Evolutionary conservation across 192 early-diverging fungal species (phyloP).

Genomic region (Coemansia reversa): DNA sequence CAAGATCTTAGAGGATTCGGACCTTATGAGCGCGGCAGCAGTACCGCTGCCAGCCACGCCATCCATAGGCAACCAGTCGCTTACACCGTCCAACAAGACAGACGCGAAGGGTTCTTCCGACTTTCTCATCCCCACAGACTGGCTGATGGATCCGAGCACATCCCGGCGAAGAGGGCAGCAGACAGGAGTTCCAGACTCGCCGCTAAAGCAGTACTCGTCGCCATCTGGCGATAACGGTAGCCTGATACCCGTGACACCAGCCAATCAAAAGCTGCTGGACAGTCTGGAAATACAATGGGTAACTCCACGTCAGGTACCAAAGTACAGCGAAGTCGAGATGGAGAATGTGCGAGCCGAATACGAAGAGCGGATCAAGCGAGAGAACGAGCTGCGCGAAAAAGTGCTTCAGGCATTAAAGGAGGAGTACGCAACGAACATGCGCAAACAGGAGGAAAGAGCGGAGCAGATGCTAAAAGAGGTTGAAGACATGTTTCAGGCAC

Average conservation of each 20-base stretch:
- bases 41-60: conserved; percentile 49
- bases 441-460: conserved; percentile 31
- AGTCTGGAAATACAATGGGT: conserved; percentile 51
- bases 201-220: conserved; percentile 16
- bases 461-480: conserved; percentile 37
- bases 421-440: conserved; percentile 44
- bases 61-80: conserved; percentile 14
- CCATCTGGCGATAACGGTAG: conserved; percentile 6
- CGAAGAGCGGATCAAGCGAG: conserved; percentile 30
- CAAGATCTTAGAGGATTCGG: conserved; percentile 43
- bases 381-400: conserved; percentile 48
- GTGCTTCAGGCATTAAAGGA: conserved; percentile 40
- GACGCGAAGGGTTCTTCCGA: conserved; percentile 14
- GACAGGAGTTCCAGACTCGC: conserved; percentile 5
- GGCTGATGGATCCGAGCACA: conserved; percentile 46
- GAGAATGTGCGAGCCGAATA: conserved; percentile 23
- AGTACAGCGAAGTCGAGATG: conserved; percentile 50
- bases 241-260: conserved; percentile 49
- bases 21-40: conserved; percentile 44
- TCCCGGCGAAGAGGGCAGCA: conserved; percentile 14
- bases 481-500: conserved; percentile 29
- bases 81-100: conserved; percentile 12
- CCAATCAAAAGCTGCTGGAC: conserved; percentile 48
- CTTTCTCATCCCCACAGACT: conserved; percentile 48
- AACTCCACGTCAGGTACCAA: conserved; percentile 46